A percentile compares a stretch with the other conserved stretches of the same genome.
These are phyloP conservation scores for Amoebophrya sp. DNA, from an alignment of 169 alveolate species.

Conservation along the genomic window DNA sequence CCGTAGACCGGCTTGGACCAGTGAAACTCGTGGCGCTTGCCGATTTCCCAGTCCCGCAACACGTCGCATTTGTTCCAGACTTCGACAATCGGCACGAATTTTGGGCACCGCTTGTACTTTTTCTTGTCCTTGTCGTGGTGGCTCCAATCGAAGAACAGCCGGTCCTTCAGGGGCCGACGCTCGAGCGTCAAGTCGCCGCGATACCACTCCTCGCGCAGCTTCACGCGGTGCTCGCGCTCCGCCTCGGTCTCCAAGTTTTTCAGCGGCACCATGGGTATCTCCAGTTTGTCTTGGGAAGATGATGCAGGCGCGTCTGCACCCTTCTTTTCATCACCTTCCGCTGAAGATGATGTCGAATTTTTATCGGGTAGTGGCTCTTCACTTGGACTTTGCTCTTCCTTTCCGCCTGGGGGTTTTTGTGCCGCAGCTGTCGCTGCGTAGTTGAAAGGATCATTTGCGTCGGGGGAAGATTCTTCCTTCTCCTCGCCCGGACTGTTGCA, in stretches of 20 bases:
- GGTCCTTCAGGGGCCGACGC: background rate
- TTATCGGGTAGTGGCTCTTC: too few species aligned
- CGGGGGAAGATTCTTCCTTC: too few species aligned
- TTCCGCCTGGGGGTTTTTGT: too few species aligned
- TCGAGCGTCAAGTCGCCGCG: background rate
- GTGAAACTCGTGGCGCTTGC: background rate
- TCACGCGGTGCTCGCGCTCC: background rate
- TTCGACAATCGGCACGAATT: background rate
- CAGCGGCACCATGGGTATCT: background rate
- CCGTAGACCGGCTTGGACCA: background rate
- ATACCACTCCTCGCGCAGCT: background rate
- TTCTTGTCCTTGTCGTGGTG: background rate
- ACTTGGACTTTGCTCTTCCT: too few species aligned
- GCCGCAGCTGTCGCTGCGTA: too few species aligned
- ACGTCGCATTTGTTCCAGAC: constrained; percentile 19
- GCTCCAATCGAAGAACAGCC: background rate
- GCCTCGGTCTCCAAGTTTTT: background rate
- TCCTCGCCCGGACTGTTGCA: too few species aligned
- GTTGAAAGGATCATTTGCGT: too few species aligned
- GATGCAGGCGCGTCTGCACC: background rate
- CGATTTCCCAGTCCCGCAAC: background rate
- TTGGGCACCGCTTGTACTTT: background rate
- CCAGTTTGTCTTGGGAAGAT: background rate
- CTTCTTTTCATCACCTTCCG: background rate
- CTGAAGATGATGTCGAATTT: too few species aligned